phyloP scores from a whole-genome alignment of 164 flowering plant genomes.

The Liriodendron chinense region DNA sequence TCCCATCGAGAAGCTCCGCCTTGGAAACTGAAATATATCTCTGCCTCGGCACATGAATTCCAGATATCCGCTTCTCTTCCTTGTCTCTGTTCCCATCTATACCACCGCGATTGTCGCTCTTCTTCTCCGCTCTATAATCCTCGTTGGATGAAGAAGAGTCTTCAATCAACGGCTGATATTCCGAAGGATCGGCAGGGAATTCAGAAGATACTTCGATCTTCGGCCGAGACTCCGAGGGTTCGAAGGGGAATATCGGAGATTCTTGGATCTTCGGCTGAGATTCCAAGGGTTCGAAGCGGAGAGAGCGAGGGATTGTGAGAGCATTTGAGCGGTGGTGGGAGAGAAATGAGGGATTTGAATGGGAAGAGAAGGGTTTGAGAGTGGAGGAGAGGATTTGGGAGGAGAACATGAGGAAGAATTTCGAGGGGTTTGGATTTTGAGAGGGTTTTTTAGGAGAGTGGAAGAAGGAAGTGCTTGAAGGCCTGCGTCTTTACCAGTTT shows the following conservation, averaged over 20 bases:
- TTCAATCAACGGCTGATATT: slow-evolving; percentile 1
- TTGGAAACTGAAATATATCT: slow-evolving; percentile 65
- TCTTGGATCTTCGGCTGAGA: slow-evolving; percentile 1
- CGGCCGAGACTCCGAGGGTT: background rate
- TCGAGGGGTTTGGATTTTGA: background rate
- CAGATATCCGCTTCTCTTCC: slow-evolving; percentile 25
- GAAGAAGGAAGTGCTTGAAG: background rate
- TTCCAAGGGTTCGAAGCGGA: slow-evolving; percentile 6
- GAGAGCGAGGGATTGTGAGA: slow-evolving; percentile 8
- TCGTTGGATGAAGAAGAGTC: background rate
- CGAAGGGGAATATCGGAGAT: slow-evolving; percentile 9
- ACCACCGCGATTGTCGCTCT: background rate
- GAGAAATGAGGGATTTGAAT: background rate
- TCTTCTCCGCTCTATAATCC: background rate
- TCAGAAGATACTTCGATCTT: slow-evolving; percentile 6
- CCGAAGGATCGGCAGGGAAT: slow-evolving; percentile 11
- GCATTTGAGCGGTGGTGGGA: slow-evolving; percentile 4
- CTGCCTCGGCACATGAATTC: slow-evolving; percentile 70
- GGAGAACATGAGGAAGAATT: slow-evolving; percentile 14
- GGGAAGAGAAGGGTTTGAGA: slow-evolving; percentile 4
- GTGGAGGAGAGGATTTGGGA: slow-evolving; percentile 1
- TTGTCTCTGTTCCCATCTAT: background rate
- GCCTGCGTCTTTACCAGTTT: background rate
- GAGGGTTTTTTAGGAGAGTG: background rate
- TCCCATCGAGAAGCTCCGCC: slow-evolving; percentile 51